A percentile compares a stretch with the other conserved stretches of the same genome.
These are phyloP conservation scores for Metschnikowia colocasiae DNA, from an alignment of 805 yeast genomes.

Conservation along the genomic window DNA sequence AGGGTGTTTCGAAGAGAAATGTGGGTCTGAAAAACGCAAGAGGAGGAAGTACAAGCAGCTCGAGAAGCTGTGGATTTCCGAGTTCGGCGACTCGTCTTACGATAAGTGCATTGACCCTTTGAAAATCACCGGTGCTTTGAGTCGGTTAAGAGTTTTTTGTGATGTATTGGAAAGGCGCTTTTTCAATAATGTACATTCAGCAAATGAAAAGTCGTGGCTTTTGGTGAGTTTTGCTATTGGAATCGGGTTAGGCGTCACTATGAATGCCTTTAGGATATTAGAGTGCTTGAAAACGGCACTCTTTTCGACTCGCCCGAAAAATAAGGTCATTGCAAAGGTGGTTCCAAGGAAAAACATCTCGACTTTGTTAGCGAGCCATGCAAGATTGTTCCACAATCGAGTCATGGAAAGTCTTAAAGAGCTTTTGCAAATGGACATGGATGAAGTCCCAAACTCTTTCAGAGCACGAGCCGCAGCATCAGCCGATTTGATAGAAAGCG, in stretches of 20 bases:
- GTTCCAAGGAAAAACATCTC: constrained; percentile 1
- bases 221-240: constrained; percentile 36
- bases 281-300: background rate
- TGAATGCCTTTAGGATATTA: constrained; percentile 13
- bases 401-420: background rate
- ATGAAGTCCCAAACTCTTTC: background rate
- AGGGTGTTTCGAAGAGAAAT: background rate
- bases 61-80: constrained; percentile 10
- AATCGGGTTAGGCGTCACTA: constrained; percentile 30
- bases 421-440: background rate
- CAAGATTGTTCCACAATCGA: background rate
- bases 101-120: constrained; percentile 27
- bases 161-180: constrained; percentile 7
- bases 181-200: background rate
- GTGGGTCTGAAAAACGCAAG: constrained; percentile 1
- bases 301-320: background rate
- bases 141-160: constrained; percentile 15
- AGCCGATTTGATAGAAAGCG: constrained; percentile 1
- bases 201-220: constrained; percentile 13
- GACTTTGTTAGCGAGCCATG: background rate
- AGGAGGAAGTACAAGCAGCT: constrained; percentile 9
- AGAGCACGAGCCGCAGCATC: background rate
- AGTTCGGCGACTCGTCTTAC: constrained; percentile 18
- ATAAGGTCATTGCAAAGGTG: background rate
- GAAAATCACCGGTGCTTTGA: constrained; percentile 25